These are phyloP conservation scores for Echeveria elegans DNA, from an alignment of 164 flowering plant species.

Conservation along the genomic window DNA sequence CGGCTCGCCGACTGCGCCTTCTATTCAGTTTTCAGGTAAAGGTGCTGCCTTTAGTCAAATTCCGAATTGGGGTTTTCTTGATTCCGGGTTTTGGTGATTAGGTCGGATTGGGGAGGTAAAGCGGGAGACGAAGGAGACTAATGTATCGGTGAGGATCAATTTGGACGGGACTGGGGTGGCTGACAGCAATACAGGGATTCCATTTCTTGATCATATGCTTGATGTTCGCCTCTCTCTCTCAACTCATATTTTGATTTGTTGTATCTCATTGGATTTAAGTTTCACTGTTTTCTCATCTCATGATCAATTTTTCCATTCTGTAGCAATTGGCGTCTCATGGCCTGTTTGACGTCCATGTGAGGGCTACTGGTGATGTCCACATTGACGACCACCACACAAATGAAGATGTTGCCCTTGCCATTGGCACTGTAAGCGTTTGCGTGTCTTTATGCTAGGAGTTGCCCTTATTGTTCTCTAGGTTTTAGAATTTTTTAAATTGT, in stretches of 20 bases:
- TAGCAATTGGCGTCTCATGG: slow-evolving; percentile 99
- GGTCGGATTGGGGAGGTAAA: slow-evolving; percentile 78
- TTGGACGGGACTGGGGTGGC: slow-evolving; percentile 82
- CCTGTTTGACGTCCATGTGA: slow-evolving; percentile 85
- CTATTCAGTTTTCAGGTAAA: slow-evolving; percentile 15
- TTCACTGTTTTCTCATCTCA: not conserved
- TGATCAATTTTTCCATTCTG: slow-evolving; percentile 8
- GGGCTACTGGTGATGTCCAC: slow-evolving; percentile 82
- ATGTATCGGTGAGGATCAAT: slow-evolving; percentile 65
- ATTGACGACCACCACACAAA: slow-evolving; percentile 99
- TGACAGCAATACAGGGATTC: slow-evolving; percentile 63
- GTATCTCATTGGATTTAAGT: not conserved
- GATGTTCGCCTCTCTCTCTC: slow-evolving; percentile 47
- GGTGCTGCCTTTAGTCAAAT: not conserved
- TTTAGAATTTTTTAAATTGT: too few relatives aligned
- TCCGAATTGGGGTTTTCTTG: slow-evolving; percentile 14
- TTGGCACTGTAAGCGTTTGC: slow-evolving; percentile 60
- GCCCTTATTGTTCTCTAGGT: not conserved
- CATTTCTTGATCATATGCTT: slow-evolving; percentile 95
- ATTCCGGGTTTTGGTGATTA: slow-evolving; percentile 8
- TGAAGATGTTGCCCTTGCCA: slow-evolving; percentile 98
- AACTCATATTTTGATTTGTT: not conserved
- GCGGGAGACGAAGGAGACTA: slow-evolving; percentile 82
- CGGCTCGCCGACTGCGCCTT: slow-evolving; percentile 19
- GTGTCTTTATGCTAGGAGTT: not conserved